These are phyloP conservation scores for Mucor racemosus DNA, from an alignment of 371 early-diverging fungal species.

Conservation along the genomic window DNA sequence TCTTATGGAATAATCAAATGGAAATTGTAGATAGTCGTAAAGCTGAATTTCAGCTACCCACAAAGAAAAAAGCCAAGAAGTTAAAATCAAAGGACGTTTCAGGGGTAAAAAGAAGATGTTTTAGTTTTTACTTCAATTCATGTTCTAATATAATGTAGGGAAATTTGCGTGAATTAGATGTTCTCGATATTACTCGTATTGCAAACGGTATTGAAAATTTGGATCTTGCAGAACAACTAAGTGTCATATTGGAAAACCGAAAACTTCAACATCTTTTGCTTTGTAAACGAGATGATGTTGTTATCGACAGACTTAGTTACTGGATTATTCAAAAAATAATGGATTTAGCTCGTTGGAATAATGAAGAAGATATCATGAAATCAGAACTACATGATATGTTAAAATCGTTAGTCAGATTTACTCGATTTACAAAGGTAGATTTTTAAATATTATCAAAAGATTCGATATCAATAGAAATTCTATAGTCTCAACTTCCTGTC, in stretches of 20 bases:
- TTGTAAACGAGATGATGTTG: conserved; percentile 31
- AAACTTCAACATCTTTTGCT: conserved; percentile 54
- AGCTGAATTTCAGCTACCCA: conserved; percentile 10
- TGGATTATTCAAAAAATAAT: conserved; percentile 54
- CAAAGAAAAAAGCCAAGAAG: conserved; percentile 14
- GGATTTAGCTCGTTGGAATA: conserved; percentile 46
- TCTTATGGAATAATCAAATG: conserved; percentile 28
- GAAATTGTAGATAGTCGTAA: neutral
- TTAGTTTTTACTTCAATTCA: neutral
- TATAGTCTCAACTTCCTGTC: conserved; percentile 54
- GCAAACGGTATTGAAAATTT: conserved; percentile 46
- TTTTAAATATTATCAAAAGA: neutral
- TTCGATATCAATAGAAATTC: too few species aligned
- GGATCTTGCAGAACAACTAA: conserved; percentile 51
- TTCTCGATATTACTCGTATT: conserved; percentile 25
- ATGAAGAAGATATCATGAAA: conserved; percentile 34
- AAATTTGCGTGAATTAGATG: conserved; percentile 12
- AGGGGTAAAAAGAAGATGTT: neutral
- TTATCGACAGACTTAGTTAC: conserved; percentile 48
- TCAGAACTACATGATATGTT: conserved; percentile 43
- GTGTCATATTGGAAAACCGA: conserved; percentile 49
- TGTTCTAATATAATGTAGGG: neutral
- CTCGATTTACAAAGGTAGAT: conserved; percentile 43
- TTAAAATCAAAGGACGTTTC: neutral
- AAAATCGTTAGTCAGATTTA: conserved; percentile 37